Evolutionary conservation across 495 filamentous ascomycete species (phyloP).

Genomic region (Aspergillus egyptiacus): DNA sequence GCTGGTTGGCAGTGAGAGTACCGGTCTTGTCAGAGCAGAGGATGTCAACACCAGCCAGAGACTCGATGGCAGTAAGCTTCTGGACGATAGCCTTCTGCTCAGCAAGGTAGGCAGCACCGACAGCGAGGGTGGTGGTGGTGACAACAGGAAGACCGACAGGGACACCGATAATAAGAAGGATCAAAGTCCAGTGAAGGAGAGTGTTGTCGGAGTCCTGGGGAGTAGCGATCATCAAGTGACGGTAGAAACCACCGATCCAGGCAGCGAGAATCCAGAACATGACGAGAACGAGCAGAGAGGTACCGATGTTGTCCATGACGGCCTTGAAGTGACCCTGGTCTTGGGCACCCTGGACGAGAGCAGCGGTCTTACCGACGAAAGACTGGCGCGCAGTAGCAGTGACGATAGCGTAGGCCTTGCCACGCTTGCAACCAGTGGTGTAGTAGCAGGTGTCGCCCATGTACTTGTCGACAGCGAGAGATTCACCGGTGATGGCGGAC

Average conservation of each 20-base stretch:
- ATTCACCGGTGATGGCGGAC: slow-evolving; percentile 74
- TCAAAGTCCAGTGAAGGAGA: slow-evolving; percentile 60
- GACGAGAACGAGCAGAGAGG: slow-evolving; percentile 63
- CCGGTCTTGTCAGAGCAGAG: slow-evolving; percentile 76
- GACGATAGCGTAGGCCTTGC: slow-evolving; percentile 64
- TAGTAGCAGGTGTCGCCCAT: slow-evolving; percentile 68
- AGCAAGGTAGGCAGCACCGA: slow-evolving; percentile 68
- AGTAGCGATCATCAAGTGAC: slow-evolving; percentile 60
- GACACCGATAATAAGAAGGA: slow-evolving; percentile 67
- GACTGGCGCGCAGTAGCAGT: slow-evolving; percentile 58
- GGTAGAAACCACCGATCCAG: slow-evolving; percentile 75
- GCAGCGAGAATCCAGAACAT: slow-evolving; percentile 65
- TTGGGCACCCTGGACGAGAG: slow-evolving; percentile 63
- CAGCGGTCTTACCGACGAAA: slow-evolving; percentile 68
- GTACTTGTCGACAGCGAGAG: slow-evolving; percentile 72
- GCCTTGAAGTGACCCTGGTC: slow-evolving; percentile 75
- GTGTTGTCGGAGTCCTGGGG: slow-evolving; percentile 47
- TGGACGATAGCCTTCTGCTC: slow-evolving; percentile 73
- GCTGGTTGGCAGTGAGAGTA: slow-evolving; percentile 72
- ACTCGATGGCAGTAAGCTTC: slow-evolving; percentile 72
- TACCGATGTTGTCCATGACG: slow-evolving; percentile 79
- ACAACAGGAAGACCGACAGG: slow-evolving; percentile 72
- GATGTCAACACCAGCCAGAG: slow-evolving; percentile 69
- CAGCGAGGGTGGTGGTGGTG: slow-evolving; percentile 67
- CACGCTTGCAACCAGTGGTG: slow-evolving; percentile 74